Evolutionary conservation across 768 basidiomycete genomes (phyloP).

Genomic region (Clitopilus hobsonii): DNA sequence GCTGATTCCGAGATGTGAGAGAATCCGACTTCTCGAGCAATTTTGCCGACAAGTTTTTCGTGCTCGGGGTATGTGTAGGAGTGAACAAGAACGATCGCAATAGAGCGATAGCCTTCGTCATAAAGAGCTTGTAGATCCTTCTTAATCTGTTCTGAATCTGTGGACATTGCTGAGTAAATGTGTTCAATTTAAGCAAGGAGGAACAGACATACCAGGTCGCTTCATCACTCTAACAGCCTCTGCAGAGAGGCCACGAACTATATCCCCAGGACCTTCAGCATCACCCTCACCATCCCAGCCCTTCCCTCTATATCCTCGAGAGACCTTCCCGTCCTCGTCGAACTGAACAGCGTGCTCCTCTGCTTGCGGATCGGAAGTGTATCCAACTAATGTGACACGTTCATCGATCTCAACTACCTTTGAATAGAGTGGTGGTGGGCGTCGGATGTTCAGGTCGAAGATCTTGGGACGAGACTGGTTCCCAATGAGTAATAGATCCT

Average conservation of each 20-base stretch:
- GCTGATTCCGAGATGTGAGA: slow-evolving; percentile 85
- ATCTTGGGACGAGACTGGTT: slow-evolving; percentile 94
- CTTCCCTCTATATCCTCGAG: slow-evolving; percentile 65
- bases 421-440: slow-evolving; percentile 72
- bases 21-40: slow-evolving; percentile 85
- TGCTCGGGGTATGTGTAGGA: slow-evolving; percentile 92
- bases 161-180: slow-evolving; percentile 4
- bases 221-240: slow-evolving; percentile 85
- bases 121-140: slow-evolving; percentile 67
- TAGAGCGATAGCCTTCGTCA: slow-evolving; percentile 77
- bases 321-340: slow-evolving; percentile 62
- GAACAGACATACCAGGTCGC: slow-evolving; percentile 49
- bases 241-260: slow-evolving; percentile 80
- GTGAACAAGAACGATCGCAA: slow-evolving; percentile 88
- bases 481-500: slow-evolving; percentile 87
- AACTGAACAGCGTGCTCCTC: slow-evolving; percentile 77
- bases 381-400: slow-evolving; percentile 91
- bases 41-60: slow-evolving; percentile 62
- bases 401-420: slow-evolving; percentile 78
- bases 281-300: slow-evolving; percentile 70
- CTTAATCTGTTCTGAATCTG: slow-evolving; percentile 51
- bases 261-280: slow-evolving; percentile 75
- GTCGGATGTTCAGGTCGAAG: slow-evolving; percentile 89
- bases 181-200: not conserved
- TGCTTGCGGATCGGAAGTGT: slow-evolving; percentile 82